phyloP scores from a whole-genome alignment of 179 eudicot genomes.

The Patellifolia procumbens region DNA sequence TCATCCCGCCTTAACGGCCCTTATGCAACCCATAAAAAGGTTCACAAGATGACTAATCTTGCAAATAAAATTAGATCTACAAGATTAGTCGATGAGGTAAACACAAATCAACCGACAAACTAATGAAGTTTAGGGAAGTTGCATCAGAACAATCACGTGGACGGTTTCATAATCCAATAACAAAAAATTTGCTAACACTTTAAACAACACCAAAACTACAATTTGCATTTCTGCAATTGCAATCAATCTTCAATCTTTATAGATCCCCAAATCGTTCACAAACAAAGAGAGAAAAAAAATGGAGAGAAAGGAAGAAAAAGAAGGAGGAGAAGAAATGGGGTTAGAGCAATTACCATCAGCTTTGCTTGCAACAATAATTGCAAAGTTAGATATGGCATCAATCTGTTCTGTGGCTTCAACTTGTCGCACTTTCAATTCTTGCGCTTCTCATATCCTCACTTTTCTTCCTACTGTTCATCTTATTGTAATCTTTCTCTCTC shows the following conservation, averaged over 20 bases:
- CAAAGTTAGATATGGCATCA: slow-evolving; percentile 76
- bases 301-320: slow-evolving; percentile 1
- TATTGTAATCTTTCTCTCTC: slow-evolving; percentile 45
- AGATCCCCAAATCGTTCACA: not conserved
- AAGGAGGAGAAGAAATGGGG: slow-evolving; percentile 34
- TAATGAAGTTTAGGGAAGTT: slow-evolving; percentile 1
- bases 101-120: slow-evolving; percentile 5
- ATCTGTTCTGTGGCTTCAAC: slow-evolving; percentile 78
- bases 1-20: no score
- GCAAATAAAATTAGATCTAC: not conserved
- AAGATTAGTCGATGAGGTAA: not conserved
- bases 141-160: slow-evolving; percentile 7
- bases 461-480: slow-evolving; percentile 75
- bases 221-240: not conserved
- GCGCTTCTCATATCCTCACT: slow-evolving; percentile 62
- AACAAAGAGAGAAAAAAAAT: not conserved
- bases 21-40: no score
- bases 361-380: slow-evolving; percentile 61
- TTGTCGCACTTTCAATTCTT: slow-evolving; percentile 61
- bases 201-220: slow-evolving; percentile 2
- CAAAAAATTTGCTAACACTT: slow-evolving; percentile 8
- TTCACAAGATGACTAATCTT: no score
- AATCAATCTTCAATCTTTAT: not conserved
- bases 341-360: slow-evolving; percentile 62
- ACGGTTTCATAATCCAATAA: slow-evolving; percentile 14